Base-by-base conservation (phyloP, 2,329 filamentous ascomycete species). In the Scytalidium sp. region DNA sequence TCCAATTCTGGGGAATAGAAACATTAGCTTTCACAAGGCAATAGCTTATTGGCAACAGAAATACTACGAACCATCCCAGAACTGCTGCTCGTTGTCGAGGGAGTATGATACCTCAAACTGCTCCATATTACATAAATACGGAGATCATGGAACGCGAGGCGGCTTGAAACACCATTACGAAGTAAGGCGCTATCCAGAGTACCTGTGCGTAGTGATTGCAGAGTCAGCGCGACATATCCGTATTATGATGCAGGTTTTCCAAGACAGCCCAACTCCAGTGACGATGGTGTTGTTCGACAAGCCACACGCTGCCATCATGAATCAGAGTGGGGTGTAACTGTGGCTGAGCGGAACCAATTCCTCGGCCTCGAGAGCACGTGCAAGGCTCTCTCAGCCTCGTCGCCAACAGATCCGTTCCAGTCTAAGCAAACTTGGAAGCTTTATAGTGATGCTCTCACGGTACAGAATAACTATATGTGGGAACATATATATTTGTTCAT, bases 41-140 rank as follows among this genome's bases (percentile, higher is more conserved):
- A 29, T 19, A 27, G 10, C 17, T 23, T 17, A 49, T 25, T 17
- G 25, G 36, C 3, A 52, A 60, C 59, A 61, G 47, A 65, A 4
- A 4, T n/a, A n/a, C 5, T 58, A 59, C 79, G 67, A 69, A 96
- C 92, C 88, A 71, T 85, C 79, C 93, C 91, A 97, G 74, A 96
- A 91, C 71, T 92, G 85, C 69, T 90, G 81, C 73, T 90, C 89
- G 69, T 83, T 85, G 70, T 92, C 87, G 69, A 89, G 78, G 65
- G 76, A 79, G 69, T 82, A 80, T 61, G 78, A 79, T 64, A 80
- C 79, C 70, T 91, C 86, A 71, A 83, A 81, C 73, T 88, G 69
- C 48, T 74, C 70, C 70, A 74, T 74, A 42, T 41, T 53, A 47
- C 23, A 27, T 13, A 3, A 21, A 32, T 17, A 29, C 20, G 15